Evolutionary conservation across 23 red algal genomes (phyloP).

Genomic region (Agarophyton chilense): DNA sequence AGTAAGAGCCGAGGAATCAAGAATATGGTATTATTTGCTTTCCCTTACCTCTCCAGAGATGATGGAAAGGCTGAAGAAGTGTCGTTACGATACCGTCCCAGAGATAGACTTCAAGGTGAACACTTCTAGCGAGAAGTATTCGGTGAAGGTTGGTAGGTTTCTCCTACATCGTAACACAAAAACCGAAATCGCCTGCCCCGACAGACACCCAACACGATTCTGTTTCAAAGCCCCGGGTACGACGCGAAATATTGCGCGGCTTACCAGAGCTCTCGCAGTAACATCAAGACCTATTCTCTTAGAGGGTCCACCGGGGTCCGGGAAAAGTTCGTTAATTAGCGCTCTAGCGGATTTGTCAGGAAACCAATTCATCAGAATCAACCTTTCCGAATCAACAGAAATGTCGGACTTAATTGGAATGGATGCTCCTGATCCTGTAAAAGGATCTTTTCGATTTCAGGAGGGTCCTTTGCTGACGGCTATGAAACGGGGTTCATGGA

Average conservation of each 20-base stretch:
- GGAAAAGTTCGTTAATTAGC: conserved; percentile 86
- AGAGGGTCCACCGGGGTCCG: conserved; percentile 93
- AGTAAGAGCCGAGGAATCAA: background rate
- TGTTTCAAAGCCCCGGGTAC: conserved; percentile 64
- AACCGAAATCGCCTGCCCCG: background rate
- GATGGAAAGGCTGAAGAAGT: background rate
- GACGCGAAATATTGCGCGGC: conserved; percentile 52
- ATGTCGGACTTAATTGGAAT: conserved; percentile 93
- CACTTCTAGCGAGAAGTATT: background rate
- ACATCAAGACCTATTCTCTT: conserved; percentile 75
- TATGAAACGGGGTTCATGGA: conserved; percentile 78
- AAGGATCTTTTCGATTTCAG: conserved; percentile 73
- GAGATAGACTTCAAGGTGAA: background rate
- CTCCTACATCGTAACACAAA: background rate
- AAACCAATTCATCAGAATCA: conserved; percentile 74
- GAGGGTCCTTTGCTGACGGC: conserved; percentile 82
- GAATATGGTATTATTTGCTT: conserved; percentile 36
- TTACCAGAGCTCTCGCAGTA: conserved; percentile 68
- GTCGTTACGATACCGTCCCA: background rate
- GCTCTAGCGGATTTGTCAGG: conserved; percentile 68
- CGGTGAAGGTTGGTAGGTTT: conserved; percentile 4
- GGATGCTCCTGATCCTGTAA: conserved; percentile 24
- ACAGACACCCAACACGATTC: background rate
- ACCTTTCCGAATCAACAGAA: conserved; percentile 94
- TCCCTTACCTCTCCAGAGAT: conserved; percentile 11